phyloP scores from a whole-genome alignment of 164 flowering plant species.

The Umbilicus rupestris region DNA sequence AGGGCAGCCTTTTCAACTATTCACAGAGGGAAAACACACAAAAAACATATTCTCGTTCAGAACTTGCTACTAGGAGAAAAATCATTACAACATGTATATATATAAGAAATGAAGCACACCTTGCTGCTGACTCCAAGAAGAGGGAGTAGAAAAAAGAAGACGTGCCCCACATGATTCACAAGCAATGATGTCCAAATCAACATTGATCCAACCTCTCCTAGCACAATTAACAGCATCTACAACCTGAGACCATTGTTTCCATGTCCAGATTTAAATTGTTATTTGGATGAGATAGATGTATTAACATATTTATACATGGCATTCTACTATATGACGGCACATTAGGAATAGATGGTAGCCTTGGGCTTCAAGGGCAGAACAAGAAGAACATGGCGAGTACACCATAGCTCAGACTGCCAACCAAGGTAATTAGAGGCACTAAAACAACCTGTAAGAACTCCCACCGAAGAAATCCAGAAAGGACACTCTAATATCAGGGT shows the following conservation, averaged over 20 bases:
- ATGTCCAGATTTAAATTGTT: neutral
- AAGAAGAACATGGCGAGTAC: too few relatives aligned
- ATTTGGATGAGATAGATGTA: neutral
- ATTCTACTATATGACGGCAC: neutral
- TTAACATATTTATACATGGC: neutral
- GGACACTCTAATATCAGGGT: neutral
- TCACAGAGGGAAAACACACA: neutral
- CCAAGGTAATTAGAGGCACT: too few relatives aligned
- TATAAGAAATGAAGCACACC: conserved; percentile 27
- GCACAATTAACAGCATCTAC: conserved; percentile 90
- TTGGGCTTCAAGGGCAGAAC: neutral
- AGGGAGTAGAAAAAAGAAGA: conserved; percentile 77
- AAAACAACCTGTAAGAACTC: neutral
- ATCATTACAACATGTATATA: neutral
- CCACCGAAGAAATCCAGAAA: neutral
- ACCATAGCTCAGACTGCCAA: neutral
- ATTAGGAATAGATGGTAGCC: neutral
- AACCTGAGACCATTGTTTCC: conserved; percentile 28
- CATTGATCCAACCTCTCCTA: conserved; percentile 90
- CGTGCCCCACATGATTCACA: conserved; percentile 92
- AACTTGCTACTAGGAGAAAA: neutral
- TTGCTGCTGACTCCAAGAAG: conserved; percentile 79
- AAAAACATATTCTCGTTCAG: neutral
- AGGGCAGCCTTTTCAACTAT: conserved; percentile 91
- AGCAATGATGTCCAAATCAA: conserved; percentile 71